Base-by-base conservation (phyloP, 2,329 filamentous ascomycete species). In the Sporothrix mexicana region DNA sequence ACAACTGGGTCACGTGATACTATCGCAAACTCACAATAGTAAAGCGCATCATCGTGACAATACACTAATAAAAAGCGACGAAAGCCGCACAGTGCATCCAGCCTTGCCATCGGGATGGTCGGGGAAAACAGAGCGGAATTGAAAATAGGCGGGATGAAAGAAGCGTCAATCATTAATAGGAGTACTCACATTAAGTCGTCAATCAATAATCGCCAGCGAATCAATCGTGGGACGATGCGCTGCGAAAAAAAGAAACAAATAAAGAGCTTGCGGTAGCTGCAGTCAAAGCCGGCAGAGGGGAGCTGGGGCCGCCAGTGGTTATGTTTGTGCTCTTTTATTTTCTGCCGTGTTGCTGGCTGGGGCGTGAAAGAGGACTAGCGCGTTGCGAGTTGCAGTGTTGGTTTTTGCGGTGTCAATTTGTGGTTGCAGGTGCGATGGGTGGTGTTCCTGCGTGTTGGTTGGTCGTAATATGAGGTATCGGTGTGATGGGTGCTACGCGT, bases 271-370 rank as follows among this genome's bases (percentile, higher is more conserved):
- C n/a, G 20, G 41, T 23, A 69, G 66, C 66, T 67, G 23, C 43
- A 64, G 61, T 36, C 41, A 64, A 43, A 47, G 61, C 41, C 59
- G 25, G 12, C 30, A 15, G 62, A 66, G 51, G 30, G 30, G 23
- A 47, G 62, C 62, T 66, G 62, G 62, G 43, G 43, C 43, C 64
- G 64, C 64, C 64, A 49, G 64, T 67, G 64, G 45, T 51, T 55
- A 41, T 69, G 66, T 53, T 66, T 20, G 47, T 69, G 25, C 66
- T 69, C 66, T 69, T 69, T 69, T 69, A 69, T 69, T 69, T 69
- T 30, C 66, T 53, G 66, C 66, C 47, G 66, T 55, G 66, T 53
- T 47, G 45, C 45, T 53, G 62, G 67, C 23, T 53, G 51, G 45
- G 23, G 67, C 36, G 36, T 36, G n/a, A 47, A 30, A 51, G 10